Conservation (phyloP, 306 rosid species). For the Cicer cuneatum region DNA sequence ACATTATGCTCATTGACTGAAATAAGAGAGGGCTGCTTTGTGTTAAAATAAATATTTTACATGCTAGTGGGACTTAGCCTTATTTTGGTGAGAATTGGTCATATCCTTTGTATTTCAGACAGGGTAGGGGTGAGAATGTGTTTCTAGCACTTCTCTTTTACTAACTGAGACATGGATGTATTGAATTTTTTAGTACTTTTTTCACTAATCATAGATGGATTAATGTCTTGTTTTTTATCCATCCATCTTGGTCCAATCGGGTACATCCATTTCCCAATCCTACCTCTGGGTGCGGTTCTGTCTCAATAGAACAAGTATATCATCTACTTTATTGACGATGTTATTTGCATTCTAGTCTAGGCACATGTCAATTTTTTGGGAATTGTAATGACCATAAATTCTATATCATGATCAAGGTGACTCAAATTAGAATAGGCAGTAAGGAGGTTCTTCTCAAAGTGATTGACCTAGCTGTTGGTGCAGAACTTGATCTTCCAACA, state of each 20-base stretch:
- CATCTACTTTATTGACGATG: constrained; percentile 18
- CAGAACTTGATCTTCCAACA: constrained; percentile 72
- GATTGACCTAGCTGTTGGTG: constrained; percentile 77
- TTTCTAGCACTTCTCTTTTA: too few relatives aligned
- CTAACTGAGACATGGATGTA: too few relatives aligned
- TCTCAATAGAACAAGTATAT: constrained; percentile 12
- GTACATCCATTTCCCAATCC: constrained; percentile 4
- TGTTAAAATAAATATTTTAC: constrained; percentile 18
- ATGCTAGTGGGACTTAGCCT: constrained; percentile 22
- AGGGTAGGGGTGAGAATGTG: neutral
- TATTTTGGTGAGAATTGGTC: constrained; percentile 19
- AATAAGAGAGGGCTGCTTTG: constrained; percentile 4
- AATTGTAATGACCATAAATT: constrained; percentile 36
- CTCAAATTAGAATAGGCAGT: constrained; percentile 76
- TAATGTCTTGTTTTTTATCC: constrained; percentile 22
- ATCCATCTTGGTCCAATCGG: neutral
- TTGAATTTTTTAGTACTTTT: neutral
- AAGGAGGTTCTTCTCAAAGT: constrained; percentile 62
- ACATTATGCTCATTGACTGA: neutral
- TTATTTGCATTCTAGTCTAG: constrained; percentile 12
- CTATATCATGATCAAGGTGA: constrained; percentile 66
- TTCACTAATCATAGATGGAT: neutral
- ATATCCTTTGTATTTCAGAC: constrained; percentile 25
- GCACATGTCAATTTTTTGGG: constrained; percentile 28
- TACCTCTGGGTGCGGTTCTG: neutral